A percentile compares a stretch with the other conserved stretches of the same genome.
These are phyloP conservation scores for Fagopyrum tataricum DNA, from an alignment of 148 eudicot genomes.

Conservation along the genomic window DNA sequence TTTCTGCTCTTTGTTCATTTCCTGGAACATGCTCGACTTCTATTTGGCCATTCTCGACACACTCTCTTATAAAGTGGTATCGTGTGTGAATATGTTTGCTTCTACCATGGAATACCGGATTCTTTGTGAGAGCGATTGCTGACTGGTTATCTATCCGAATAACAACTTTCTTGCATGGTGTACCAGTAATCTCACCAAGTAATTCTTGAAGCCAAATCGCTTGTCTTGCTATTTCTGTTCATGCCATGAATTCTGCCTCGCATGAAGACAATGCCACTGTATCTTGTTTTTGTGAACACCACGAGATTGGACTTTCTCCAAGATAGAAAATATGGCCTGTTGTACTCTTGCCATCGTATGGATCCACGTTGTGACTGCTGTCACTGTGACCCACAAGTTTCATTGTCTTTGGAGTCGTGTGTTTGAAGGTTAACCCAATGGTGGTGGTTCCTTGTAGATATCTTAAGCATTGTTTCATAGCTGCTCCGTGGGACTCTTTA, in stretches of 20 bases:
- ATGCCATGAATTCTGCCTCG: neutral
- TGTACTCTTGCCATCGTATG: neutral
- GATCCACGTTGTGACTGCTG: neutral
- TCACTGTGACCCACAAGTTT: neutral
- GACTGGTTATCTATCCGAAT: too few species aligned
- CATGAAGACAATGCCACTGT: neutral
- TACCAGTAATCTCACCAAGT: neutral
- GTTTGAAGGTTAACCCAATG: neutral
- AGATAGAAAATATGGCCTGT: neutral
- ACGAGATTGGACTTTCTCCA: neutral
- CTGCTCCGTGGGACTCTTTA: neutral
- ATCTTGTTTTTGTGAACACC: neutral
- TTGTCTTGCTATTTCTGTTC: neutral
- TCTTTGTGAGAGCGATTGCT: too few species aligned
- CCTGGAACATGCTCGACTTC: too few species aligned
- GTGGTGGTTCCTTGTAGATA: neutral
- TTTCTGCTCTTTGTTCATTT: too few species aligned
- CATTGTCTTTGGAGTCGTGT: neutral
- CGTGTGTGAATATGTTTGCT: too few species aligned
- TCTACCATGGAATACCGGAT: too few species aligned
- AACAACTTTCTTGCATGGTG: too few species aligned
- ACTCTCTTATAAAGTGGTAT: too few species aligned
- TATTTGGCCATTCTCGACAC: too few species aligned
- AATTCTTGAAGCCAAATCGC: neutral
- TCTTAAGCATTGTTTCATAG: neutral